A percentile compares a stretch with the other conserved stretches of the same genome.
These are phyloP conservation scores for Xylariaceae sp. DNA, from an alignment of 2,329 filamentous ascomycete species.

Conservation along the genomic window DNA sequence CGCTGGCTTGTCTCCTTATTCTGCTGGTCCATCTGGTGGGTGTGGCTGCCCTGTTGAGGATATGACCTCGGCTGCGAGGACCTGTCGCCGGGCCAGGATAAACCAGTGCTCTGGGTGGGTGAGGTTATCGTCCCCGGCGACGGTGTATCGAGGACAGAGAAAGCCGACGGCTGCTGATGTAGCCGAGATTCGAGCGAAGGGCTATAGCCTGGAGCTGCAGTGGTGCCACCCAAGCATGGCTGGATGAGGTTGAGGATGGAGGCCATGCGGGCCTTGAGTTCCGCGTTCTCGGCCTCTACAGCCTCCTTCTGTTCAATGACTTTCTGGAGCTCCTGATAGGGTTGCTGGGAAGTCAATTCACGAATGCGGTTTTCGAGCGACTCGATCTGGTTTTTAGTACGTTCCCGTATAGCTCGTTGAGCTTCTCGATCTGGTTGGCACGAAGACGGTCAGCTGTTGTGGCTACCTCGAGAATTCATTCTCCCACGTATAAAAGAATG, in stretches of 20 bases:
- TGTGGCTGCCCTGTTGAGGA: slow-evolving; percentile 23
- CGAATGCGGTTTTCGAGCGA: slow-evolving; percentile 64
- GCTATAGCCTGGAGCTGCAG: slow-evolving; percentile 15
- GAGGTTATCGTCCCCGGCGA: slow-evolving; percentile 37
- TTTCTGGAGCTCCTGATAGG: slow-evolving; percentile 76
- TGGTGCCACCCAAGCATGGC: too few species aligned
- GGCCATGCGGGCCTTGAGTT: slow-evolving; percentile 65
- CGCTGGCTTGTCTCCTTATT: slow-evolving; percentile 38
- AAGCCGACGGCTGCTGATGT: slow-evolving; percentile 25
- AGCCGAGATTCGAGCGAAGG: slow-evolving; percentile 13
- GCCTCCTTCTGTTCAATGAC: slow-evolving; percentile 70
- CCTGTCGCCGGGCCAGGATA: slow-evolving; percentile 27
- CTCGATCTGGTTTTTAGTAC: slow-evolving; percentile 77
- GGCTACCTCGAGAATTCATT: too few species aligned
- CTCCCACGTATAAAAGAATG: not conserved
- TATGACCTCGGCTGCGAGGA: slow-evolving; percentile 22
- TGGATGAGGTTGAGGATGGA: slow-evolving; percentile 60
- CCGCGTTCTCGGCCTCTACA: slow-evolving; percentile 72
- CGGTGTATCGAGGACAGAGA: slow-evolving; percentile 31
- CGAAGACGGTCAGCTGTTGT: too few species aligned
- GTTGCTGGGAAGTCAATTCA: slow-evolving; percentile 73
- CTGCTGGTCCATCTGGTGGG: slow-evolving; percentile 19
- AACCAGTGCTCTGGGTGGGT: slow-evolving; percentile 29
- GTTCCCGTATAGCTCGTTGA: slow-evolving; percentile 76
- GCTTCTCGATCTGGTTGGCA: slow-evolving; percentile 65